Evolutionary conservation across 148 eudicot genomes (phyloP).

Genomic region (Salicornia ramosissima): DNA sequence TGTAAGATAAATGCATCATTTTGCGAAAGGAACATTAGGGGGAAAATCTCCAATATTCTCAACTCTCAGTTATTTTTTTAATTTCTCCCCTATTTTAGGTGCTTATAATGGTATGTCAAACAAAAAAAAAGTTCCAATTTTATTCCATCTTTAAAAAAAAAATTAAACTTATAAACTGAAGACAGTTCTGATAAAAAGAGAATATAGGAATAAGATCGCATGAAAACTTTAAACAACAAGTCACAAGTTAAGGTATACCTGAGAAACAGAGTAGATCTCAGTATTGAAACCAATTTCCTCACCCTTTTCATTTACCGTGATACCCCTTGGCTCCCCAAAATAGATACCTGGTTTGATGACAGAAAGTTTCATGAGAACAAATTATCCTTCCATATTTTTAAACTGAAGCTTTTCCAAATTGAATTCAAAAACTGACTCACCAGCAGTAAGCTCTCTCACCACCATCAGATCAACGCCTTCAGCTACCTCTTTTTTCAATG

Average conservation of each 20-base stretch:
- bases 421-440: constrained; percentile 30
- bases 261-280: constrained; percentile 74
- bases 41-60: neutral
- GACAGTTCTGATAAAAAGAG: neutral
- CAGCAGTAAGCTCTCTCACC: constrained; percentile 94
- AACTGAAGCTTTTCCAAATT: neutral
- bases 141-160: no score
- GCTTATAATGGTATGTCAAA: neutral
- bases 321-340: constrained; percentile 96
- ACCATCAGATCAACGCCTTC: constrained; percentile 99
- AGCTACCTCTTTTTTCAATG: constrained; percentile 89
- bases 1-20: neutral
- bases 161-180: no score
- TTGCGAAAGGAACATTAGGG: neutral
- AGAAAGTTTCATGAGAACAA: neutral
- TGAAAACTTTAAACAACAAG: neutral
- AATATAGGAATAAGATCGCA: neutral
- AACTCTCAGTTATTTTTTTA: neutral
- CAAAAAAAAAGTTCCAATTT: neutral
- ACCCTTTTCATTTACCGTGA: constrained; percentile 69
- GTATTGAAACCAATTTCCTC: constrained; percentile 90
- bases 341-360: constrained; percentile 59
- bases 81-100: no score
- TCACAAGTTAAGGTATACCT: constrained; percentile 45
- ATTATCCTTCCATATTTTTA: neutral